These are phyloP conservation scores for Fusarium mundagurra DNA, from an alignment of 2,329 filamentous ascomycete species.

Conservation along the genomic window DNA sequence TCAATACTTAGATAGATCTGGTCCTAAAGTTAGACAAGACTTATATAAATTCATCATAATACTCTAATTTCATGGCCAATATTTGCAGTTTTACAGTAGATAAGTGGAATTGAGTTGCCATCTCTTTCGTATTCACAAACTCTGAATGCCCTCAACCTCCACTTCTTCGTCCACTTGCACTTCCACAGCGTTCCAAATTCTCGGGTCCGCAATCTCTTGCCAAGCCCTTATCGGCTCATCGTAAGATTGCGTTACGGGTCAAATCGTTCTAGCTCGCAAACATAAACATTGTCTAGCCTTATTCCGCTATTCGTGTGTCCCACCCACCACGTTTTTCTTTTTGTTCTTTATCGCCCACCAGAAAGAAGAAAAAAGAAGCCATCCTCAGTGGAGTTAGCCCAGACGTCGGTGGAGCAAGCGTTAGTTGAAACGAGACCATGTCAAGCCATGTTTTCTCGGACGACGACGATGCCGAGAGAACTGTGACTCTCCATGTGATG, in stretches of 20 bases:
- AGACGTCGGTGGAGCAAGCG: not conserved
- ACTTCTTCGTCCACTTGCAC: not conserved
- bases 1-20: not conserved
- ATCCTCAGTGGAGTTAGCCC: not conserved
- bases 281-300: conserved; percentile 1
- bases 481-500: not conserved
- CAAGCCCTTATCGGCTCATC: not conserved
- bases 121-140: not conserved
- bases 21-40: rapidly evolving
- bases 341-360: not conserved
- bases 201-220: not conserved
- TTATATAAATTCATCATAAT: not conserved
- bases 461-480: not conserved
- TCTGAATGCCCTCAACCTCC: not conserved
- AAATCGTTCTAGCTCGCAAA: conserved; percentile 4
- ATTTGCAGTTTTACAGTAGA: too few relatives aligned
- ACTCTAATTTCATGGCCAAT: too few relatives aligned
- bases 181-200: not conserved
- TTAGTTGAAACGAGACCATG: conserved; percentile 7
- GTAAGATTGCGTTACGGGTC: conserved; percentile 22
- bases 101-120: too few relatives aligned
- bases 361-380: not conserved
- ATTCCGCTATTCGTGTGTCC: not conserved
- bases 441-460: not conserved
- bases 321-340: not conserved